Conservation (phyloP, 75 land plant genomes). For the Isoetes taiwanensis region DNA sequence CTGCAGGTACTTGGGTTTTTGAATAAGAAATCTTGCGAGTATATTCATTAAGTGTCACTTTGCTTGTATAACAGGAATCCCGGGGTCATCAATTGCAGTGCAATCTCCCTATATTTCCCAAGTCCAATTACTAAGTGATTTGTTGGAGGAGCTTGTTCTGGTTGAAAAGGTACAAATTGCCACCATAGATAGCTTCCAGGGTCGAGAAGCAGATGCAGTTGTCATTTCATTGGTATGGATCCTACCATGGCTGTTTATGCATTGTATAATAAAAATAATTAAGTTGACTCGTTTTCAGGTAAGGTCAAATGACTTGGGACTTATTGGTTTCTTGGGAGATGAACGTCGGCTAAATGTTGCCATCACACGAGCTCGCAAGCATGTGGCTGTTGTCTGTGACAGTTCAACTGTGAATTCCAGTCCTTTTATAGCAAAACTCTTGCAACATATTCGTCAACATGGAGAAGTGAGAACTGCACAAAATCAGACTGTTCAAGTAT, state of each 20-base stretch:
- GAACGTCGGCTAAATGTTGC: slow-evolving; percentile 85
- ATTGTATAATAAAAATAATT: too few species aligned
- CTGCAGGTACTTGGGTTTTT: slow-evolving; percentile 60
- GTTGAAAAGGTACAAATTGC: slow-evolving; percentile 63
- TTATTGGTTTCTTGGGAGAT: slow-evolving; percentile 83
- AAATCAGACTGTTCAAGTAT: too few species aligned
- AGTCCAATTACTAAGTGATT: slow-evolving; percentile 64
- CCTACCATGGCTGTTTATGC: too few species aligned
- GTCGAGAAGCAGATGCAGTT: slow-evolving; percentile 92
- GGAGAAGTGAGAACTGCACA: slow-evolving; percentile 70
- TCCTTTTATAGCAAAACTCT: slow-evolving; percentile 54
- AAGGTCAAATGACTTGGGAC: slow-evolving; percentile 69
- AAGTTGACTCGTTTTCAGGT: slow-evolving; percentile 61
- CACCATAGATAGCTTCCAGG: slow-evolving; percentile 85
- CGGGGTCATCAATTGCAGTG: slow-evolving; percentile 55
- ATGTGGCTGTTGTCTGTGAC: slow-evolving; percentile 79
- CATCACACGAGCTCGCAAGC: slow-evolving; percentile 80
- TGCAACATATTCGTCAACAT: slow-evolving; percentile 53
- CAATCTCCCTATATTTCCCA: slow-evolving; percentile 92
- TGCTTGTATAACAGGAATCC: slow-evolving; percentile 41
- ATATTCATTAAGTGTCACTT: not conserved
- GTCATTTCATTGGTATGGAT: slow-evolving; percentile 75
- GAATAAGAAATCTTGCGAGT: not conserved
- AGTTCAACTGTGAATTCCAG: slow-evolving; percentile 82
- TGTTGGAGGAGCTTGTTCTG: slow-evolving; percentile 47